Conservation (phyloP, 139 green algal genomes). For the Coelastrella sp. region DNA sequence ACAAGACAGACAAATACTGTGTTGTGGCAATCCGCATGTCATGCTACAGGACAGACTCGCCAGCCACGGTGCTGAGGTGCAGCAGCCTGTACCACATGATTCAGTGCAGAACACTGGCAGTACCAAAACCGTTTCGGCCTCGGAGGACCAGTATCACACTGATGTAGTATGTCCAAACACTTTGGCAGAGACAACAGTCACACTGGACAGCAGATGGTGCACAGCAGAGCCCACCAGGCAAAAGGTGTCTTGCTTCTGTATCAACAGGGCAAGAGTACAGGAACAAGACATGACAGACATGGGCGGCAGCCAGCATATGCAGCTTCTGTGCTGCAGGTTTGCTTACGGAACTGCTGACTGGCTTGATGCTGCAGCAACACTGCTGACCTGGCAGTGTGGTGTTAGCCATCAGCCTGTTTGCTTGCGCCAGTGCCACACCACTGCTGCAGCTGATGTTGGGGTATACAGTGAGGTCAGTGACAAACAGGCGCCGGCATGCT, state of each 20-base stretch:
- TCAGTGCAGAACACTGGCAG: neutral
- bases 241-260: neutral
- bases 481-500: neutral
- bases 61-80: neutral
- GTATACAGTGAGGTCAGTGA: conserved; percentile 37
- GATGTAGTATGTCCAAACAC: too few relatives aligned
- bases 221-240: neutral
- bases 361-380: neutral
- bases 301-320: neutral
- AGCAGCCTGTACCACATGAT: too few relatives aligned
- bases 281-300: neutral
- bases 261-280: neutral
- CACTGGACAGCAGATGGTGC: neutral
- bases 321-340: neutral
- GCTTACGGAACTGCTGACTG: neutral
- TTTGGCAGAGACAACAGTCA: too few relatives aligned
- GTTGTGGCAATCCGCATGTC: neutral
- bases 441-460: conserved; percentile 1
- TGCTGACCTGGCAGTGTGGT: conserved; percentile 46
- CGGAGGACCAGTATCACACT: too few relatives aligned
- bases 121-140: too few relatives aligned
- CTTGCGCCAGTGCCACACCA: conserved; percentile 33
- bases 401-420: conserved; percentile 46
- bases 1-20: neutral
- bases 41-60: neutral